Conservation (phyloP, 2,329 filamentous ascomycete species). For the Venturia oleaginea region DNA sequence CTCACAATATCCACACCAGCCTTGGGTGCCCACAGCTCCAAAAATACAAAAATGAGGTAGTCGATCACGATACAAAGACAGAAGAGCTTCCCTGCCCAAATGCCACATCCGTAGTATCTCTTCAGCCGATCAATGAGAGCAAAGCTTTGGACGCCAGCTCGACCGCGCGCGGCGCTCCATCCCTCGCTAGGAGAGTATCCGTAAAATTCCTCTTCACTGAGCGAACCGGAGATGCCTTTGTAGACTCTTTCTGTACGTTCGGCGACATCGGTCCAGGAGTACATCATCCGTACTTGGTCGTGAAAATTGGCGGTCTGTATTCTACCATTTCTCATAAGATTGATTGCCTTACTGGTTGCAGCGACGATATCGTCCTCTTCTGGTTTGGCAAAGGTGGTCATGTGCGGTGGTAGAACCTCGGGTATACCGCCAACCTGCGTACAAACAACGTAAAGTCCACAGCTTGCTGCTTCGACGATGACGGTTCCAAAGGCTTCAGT, state of each 20-base stretch:
- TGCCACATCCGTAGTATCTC: constrained; percentile 93
- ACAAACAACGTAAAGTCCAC: constrained; percentile 91
- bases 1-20: constrained; percentile 80
- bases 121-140: constrained; percentile 91
- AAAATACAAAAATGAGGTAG: constrained; percentile 78
- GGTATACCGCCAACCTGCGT: constrained; percentile 95
- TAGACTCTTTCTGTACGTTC: constrained; percentile 91
- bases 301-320: constrained; percentile 91
- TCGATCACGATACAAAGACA: constrained; percentile 91
- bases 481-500: constrained; percentile 98
- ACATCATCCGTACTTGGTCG: constrained; percentile 96
- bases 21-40: constrained; percentile 80
- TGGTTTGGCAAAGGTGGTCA: constrained; percentile 95
- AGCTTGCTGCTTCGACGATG: constrained; percentile 92
- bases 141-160: constrained; percentile 69
- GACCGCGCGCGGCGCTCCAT: constrained; percentile 62
- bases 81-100: constrained; percentile 97
- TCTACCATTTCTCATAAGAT: constrained; percentile 71
- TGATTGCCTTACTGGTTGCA: constrained; percentile 83
- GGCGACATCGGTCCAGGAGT: constrained; percentile 95
- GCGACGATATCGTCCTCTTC: constrained; percentile 91
- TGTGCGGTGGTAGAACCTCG: constrained; percentile 88
- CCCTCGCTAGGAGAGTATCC: constrained; percentile 61
- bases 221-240: constrained; percentile 79
- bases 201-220: constrained; percentile 81